These are phyloP conservation scores for Aspergillus olivimuriae DNA, from an alignment of 495 filamentous ascomycete species.

Conservation along the genomic window DNA sequence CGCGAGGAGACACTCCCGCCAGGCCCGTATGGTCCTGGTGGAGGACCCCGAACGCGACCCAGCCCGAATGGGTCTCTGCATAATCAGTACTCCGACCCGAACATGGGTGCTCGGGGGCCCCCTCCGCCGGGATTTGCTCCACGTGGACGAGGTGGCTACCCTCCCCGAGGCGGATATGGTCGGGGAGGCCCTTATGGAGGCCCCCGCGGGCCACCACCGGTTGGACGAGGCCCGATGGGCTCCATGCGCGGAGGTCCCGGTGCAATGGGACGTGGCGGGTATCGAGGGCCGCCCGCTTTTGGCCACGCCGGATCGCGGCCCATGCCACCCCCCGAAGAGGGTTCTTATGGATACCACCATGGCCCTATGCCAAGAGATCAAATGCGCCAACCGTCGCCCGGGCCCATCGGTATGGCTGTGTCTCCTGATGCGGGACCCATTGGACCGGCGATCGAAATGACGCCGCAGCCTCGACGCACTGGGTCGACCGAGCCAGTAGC, in stretches of 20 bases:
- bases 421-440: conserved; percentile 40
- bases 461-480: conserved; percentile 34
- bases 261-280: conserved; percentile 45
- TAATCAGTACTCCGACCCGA: conserved; percentile 55
- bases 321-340: conserved; percentile 22
- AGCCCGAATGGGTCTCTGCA: conserved; percentile 46
- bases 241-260: conserved; percentile 25
- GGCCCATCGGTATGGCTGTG: conserved; percentile 52
- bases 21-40: conserved; percentile 33
- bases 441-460: conserved; percentile 83
- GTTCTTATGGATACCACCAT: conserved; percentile 25
- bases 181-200: conserved; percentile 46
- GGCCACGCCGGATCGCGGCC: conserved; percentile 31
- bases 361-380: conserved; percentile 21
- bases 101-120: conserved; percentile 49
- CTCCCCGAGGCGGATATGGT: conserved; percentile 54
- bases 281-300: conserved; percentile 49
- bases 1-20: conserved; percentile 66
- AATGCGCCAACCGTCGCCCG: conserved; percentile 45
- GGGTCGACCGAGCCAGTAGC: conserved; percentile 36
- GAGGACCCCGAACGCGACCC: conserved; percentile 31
- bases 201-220: conserved; percentile 30
- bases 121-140: conserved; percentile 46
- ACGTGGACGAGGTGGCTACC: conserved; percentile 47
- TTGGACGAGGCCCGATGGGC: conserved; percentile 30